Conservation (phyloP, 2,329 filamentous ascomycete species). For the Xylariomycetidae sp. region DNA sequence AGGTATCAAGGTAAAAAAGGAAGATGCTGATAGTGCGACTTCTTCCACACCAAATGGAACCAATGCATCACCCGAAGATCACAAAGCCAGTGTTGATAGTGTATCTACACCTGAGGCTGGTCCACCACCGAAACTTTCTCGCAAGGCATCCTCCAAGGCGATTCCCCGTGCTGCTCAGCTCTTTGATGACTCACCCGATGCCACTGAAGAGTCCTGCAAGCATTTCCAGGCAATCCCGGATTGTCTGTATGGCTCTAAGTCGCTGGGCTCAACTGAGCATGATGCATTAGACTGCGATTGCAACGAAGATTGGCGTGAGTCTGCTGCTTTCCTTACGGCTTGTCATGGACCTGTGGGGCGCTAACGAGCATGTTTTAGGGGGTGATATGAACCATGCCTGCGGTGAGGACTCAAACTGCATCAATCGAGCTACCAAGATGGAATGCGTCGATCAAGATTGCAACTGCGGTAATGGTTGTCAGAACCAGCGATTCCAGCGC, state of each 20-base stretch:
- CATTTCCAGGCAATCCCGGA: slow-evolving; percentile 78
- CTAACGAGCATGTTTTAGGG: slow-evolving; percentile 34
- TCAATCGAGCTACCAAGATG: slow-evolving; percentile 97
- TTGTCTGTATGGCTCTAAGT: slow-evolving; percentile 88
- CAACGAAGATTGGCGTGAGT: slow-evolving; percentile 89
- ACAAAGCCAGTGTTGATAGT: slow-evolving; percentile 44
- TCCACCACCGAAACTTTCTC: slow-evolving; percentile 66
- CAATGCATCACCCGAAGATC: slow-evolving; percentile 38
- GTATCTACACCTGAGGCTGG: slow-evolving; percentile 42
- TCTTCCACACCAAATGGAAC: slow-evolving; percentile 37
- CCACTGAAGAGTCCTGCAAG: slow-evolving; percentile 68
- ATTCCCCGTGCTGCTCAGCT: slow-evolving; percentile 58
- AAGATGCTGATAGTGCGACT: slow-evolving; percentile 31
- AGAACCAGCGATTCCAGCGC: slow-evolving; percentile 91
- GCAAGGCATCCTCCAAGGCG: slow-evolving; percentile 69
- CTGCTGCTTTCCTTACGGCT: slow-evolving; percentile 10
- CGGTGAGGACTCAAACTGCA: slow-evolving; percentile 94
- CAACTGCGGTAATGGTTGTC: slow-evolving; percentile 80
- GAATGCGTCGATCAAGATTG: slow-evolving; percentile 82
- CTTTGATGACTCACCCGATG: slow-evolving; percentile 72
- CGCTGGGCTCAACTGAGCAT: slow-evolving; percentile 86
- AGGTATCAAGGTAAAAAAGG: slow-evolving; percentile 33
- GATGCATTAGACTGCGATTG: slow-evolving; percentile 93
- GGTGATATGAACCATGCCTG: slow-evolving; percentile 75
- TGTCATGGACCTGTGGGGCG: no score